Percentiles rank a stretch among this genome's conserved stretches.
phyloP scores from a whole-genome alignment of 2,329 filamentous ascomycete genomes.

The Chrysoporthe austroafricana region DNA sequence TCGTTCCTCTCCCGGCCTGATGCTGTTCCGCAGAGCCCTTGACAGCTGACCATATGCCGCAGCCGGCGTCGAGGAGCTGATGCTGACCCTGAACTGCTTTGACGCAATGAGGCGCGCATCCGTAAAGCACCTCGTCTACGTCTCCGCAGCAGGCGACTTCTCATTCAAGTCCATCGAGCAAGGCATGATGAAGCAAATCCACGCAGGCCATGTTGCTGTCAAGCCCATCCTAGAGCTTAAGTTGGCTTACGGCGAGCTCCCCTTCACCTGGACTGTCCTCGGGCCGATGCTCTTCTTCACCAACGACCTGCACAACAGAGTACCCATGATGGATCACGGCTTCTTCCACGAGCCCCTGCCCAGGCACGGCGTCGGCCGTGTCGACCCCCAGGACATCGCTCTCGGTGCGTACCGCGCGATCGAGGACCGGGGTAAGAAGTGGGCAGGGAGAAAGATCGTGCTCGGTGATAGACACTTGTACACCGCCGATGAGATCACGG shows the following conservation, averaged over 20 bases:
- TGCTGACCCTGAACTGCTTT: conserved; percentile 1
- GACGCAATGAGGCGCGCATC: conserved; percentile 1
- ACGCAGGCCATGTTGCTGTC: conserved; percentile 1
- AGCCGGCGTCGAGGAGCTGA: conserved; percentile 9
- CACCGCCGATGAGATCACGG: conserved; percentile 1
- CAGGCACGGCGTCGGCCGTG: background rate
- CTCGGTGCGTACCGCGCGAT: conserved; percentile 1
- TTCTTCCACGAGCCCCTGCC: conserved; percentile 9
- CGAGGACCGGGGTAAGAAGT: background rate
- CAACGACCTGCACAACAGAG: conserved; percentile 1
- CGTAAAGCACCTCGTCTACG: conserved; percentile 2
- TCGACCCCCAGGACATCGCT: background rate
- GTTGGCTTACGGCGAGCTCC: background rate
- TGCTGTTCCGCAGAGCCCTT: background rate
- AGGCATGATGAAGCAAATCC: conserved; percentile 3
- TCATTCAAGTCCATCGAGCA: conserved; percentile 1
- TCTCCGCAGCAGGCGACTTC: conserved; percentile 7
- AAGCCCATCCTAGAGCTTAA: background rate
- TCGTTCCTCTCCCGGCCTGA: background rate
- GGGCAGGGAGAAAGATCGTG: background rate
- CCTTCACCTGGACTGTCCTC: conserved; percentile 5
- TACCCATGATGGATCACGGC: background rate
- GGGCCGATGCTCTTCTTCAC: conserved; percentile 6
- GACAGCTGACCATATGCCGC: background rate
- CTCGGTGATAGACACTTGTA: background rate